Evolutionary conservation across 2,329 filamentous ascomycete genomes (phyloP), one percentile per base, ranked within the genome.

Genomic region (Shiraia bambusicola): DNA sequence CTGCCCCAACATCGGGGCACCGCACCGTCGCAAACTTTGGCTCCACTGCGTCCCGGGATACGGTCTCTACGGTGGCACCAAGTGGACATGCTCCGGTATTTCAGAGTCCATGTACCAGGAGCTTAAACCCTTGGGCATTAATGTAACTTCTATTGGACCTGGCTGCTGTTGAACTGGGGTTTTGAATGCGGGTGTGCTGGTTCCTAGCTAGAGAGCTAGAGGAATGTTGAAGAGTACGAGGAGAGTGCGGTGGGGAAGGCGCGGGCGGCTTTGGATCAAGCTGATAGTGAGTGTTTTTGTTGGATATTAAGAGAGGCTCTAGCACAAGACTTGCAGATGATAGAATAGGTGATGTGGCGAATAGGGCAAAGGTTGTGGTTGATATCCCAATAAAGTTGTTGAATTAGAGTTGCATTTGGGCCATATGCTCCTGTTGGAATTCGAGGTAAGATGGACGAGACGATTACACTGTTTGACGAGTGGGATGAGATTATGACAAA

Each of bases 371-470:
- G 41, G 71, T 78, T 1, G 67, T 81, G 19, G 71, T 83, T 4
- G 80, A 84, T 49, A 67, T 80, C 11, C 50, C 84, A 50, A 81
- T 76, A 6, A 67, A 67, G 30, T 14, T 65, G 84, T 2, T 81
- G 80, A 0, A 51, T 76, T 11, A 66, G 81, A 19, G 52, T 85
- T 34, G 65, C 74, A n/a, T 60, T 85, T 28, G 82, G 82, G 0
- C 32, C 28, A 1, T 47, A 57, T 42, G 37, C 38, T 31, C 17
- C 44, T 22, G 26, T 25, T 5, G 36, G 30, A 5, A 48, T 40
- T 61, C 35, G 45, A 4, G 31, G 34, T 22, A 35, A 59, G 69
- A 42, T 57, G 43, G 26, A 37, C 45, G 28, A 40, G 8, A 56
- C 52, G 2, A 12, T 47, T 14, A 37, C 27, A 15, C 31, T 54